Evolutionary conservation across 139 green algal species (phyloP).

Genomic region (Yamagishiella unicocca): DNA sequence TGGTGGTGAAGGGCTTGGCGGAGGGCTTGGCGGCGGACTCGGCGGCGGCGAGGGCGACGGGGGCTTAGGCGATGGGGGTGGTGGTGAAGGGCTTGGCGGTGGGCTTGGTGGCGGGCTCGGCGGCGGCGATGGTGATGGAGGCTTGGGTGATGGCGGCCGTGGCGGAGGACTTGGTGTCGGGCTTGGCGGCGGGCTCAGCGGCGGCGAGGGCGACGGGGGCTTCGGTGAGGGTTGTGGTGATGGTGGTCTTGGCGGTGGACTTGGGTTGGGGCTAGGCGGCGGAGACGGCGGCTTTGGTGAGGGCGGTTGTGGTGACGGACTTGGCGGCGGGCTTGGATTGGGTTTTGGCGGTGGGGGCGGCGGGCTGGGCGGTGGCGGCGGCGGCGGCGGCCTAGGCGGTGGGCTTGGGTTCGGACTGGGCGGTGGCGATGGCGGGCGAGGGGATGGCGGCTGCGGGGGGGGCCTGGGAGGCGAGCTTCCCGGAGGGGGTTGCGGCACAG

Average conservation of each 20-base stretch:
- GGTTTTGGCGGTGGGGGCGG: neutral
- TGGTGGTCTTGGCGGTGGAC: too few species aligned
- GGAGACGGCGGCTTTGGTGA: neutral
- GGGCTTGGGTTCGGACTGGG: too few species aligned
- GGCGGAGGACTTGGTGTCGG: neutral
- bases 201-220: neutral
- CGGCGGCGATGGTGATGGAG: neutral
- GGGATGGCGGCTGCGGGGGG: neutral
- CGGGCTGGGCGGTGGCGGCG: neutral
- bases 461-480: neutral
- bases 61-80: neutral
- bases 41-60: neutral
- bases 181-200: neutral
- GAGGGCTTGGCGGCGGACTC: neutral
- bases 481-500: neutral
- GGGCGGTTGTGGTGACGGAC: neutral
- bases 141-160: neutral
- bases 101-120: neutral
- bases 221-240: too few species aligned
- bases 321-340: neutral
- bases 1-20: neutral
- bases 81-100: too few species aligned
- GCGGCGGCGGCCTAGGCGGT: neutral
- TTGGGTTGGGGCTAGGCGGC: neutral
- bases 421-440: neutral